Percentiles rank a stretch among this genome's conserved stretches.
Evolutionary conservation across 1,139 yeast genomes (phyloP).

Genomic region (Protomyces gravidus): DNA sequence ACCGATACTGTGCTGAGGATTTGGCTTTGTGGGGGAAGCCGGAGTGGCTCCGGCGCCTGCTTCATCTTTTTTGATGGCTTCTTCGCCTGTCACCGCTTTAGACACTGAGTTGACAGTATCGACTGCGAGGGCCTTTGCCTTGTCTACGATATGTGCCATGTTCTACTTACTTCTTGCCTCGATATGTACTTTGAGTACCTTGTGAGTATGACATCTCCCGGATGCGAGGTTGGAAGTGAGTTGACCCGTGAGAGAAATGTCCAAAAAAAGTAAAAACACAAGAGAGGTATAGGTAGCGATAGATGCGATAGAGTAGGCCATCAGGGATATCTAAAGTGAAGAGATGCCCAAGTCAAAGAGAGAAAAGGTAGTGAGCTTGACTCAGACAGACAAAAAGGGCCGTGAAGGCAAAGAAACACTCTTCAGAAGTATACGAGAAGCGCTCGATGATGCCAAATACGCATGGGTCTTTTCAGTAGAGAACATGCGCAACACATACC

Average conservation of each 20-base stretch:
- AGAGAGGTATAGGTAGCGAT: neutral
- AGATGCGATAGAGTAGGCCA: no score
- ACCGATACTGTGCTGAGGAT: conserved; percentile 1
- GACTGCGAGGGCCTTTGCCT: neutral
- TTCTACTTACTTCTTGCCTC: neutral
- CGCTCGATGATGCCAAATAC: conserved; percentile 70
- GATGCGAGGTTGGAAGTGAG: no score
- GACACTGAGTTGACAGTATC: neutral
- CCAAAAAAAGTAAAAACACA: neutral
- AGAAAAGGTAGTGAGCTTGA: conserved; percentile 87
- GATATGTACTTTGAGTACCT: no score
- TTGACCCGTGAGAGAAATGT: neutral
- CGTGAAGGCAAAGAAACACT: conserved; percentile 85
- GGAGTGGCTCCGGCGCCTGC: neutral
- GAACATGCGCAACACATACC: conserved; percentile 92
- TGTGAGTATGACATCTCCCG: no score
- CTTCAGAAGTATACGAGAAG: conserved; percentile 81
- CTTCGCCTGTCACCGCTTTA: neutral
- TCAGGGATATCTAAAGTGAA: no score
- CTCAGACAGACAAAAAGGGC: conserved; percentile 94
- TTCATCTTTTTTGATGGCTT: neutral
- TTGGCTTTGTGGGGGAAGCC: neutral
- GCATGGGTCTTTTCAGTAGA: conserved; percentile 77
- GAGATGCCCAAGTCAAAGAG: conserved; percentile 92
- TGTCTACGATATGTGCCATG: neutral